phyloP scores from a whole-genome alignment of 192 early-diverging fungal species.

The Linnemannia zychae region DNA sequence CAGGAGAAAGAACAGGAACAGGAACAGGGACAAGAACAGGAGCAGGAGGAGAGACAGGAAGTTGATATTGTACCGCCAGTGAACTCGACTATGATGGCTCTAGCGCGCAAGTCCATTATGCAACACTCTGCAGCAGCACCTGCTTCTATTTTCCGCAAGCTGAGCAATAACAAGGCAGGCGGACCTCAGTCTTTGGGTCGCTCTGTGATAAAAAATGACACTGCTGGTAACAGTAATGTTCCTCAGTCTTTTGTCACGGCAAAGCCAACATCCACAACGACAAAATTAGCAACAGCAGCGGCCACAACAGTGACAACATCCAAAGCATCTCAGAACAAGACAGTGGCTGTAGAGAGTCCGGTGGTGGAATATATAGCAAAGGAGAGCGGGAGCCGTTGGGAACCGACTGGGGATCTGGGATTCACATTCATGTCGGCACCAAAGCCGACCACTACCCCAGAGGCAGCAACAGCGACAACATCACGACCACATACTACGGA shows the following conservation, averaged over 20 bases:
- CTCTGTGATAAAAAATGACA: not conserved
- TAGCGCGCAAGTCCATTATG: slow-evolving; percentile 48
- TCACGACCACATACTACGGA: not conserved
- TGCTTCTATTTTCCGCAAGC: slow-evolving; percentile 23
- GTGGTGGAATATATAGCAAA: not conserved
- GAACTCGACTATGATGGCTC: slow-evolving; percentile 32
- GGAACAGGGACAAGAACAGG: not conserved
- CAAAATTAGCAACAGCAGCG: not conserved
- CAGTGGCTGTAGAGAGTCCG: not conserved
- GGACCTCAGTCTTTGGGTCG: not conserved
- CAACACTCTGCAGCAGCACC: slow-evolving; percentile 22
- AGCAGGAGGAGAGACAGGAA: not conserved
- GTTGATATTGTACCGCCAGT: not conserved
- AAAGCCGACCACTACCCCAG: slow-evolving; percentile 1
- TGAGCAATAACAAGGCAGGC: slow-evolving; percentile 3
- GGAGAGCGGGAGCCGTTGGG: not conserved
- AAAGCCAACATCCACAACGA: not conserved
- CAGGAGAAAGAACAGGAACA: not conserved
- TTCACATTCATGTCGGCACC: slow-evolving; percentile 9
- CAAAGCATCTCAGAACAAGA: not conserved
- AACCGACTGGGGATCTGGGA: not conserved
- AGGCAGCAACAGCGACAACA: not conserved
- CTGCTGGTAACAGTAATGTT: not conserved
- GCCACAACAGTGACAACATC: not conserved
- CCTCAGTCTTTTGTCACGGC: not conserved